Conservation (phyloP, 768 basidiomycete species). For the Austroboletus eburneus region DNA sequence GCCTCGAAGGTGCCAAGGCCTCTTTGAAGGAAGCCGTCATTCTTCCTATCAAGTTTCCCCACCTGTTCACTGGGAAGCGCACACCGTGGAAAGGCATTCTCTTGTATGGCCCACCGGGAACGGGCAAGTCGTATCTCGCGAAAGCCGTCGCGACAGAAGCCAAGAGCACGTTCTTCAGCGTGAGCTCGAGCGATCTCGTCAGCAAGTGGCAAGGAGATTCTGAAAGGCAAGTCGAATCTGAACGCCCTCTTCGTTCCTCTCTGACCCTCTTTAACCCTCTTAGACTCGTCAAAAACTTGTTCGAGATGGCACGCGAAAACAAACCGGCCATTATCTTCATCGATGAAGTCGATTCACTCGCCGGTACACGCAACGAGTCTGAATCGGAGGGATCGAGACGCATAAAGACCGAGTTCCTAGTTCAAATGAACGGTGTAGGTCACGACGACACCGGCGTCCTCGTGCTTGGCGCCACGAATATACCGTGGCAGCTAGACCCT, state of each 20-base stretch:
- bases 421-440: constrained; percentile 99
- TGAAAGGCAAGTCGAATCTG: constrained; percentile 68
- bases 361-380: constrained; percentile 92
- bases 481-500: constrained; percentile 96
- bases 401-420: constrained; percentile 95
- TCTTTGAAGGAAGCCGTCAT: constrained; percentile 97
- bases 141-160: constrained; percentile 99
- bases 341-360: constrained; percentile 96
- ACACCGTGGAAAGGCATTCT: constrained; percentile 97
- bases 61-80: constrained; percentile 96
- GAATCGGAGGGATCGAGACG: constrained; percentile 96
- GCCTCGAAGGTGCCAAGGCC: constrained; percentile 92
- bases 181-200: constrained; percentile 91
- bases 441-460: constrained; percentile 96
- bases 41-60: constrained; percentile 98
- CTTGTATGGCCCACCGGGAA: constrained; percentile 96
- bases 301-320: constrained; percentile 91
- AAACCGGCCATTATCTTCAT: constrained; percentile 99
- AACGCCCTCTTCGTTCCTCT: background rate
- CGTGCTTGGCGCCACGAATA: constrained; percentile 96
- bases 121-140: constrained; percentile 94
- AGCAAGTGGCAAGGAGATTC: constrained; percentile 99
- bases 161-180: constrained; percentile 98
- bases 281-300: constrained; percentile 93
- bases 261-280: background rate